These are phyloP conservation scores for Tricholoma bakamatsutake DNA, from an alignment of 768 basidiomycete genomes.

Conservation along the genomic window DNA sequence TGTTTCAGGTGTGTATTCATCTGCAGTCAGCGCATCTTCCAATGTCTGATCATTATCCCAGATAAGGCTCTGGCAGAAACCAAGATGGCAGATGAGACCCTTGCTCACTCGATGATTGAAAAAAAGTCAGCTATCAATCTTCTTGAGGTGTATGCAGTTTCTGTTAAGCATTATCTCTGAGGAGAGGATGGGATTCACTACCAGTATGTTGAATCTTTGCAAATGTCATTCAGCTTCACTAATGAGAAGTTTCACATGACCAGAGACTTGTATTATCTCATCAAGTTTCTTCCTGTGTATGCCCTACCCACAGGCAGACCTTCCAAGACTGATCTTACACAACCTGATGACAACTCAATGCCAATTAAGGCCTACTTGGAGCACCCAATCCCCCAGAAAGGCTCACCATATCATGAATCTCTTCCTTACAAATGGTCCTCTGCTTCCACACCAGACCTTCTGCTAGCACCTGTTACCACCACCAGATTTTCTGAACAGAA, in stretches of 20 bases:
- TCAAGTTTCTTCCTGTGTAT: slow-evolving; percentile 69
- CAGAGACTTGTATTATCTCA: slow-evolving; percentile 60
- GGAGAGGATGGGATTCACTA: slow-evolving; percentile 49
- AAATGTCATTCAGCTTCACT: slow-evolving; percentile 15
- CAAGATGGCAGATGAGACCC: slow-evolving; percentile 24
- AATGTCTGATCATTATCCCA: slow-evolving; percentile 5
- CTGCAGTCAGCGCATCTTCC: neutral
- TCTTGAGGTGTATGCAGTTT: slow-evolving; percentile 57
- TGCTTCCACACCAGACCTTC: slow-evolving; percentile 12
- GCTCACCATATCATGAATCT: slow-evolving; percentile 4
- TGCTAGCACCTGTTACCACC: slow-evolving; percentile 21
- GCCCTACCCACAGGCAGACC: slow-evolving; percentile 47
- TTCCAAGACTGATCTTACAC: slow-evolving; percentile 25
- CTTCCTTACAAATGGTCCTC: slow-evolving; percentile 19
- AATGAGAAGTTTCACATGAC: neutral
- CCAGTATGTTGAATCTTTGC: slow-evolving; percentile 20
- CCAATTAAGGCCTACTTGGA: neutral
- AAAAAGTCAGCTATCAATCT: slow-evolving; percentile 68
- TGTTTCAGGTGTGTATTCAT: slow-evolving; percentile 40
- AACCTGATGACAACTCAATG: neutral
- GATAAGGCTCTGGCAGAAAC: slow-evolving; percentile 17
- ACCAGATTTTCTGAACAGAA: slow-evolving; percentile 9
- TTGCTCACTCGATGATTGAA: slow-evolving; percentile 48
- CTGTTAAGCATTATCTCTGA: slow-evolving; percentile 66
- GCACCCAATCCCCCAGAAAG: slow-evolving; percentile 5